Base-by-base conservation (phyloP, 2,329 filamentous ascomycete species). In the Immersiporthe knoxdaviesiana region DNA sequence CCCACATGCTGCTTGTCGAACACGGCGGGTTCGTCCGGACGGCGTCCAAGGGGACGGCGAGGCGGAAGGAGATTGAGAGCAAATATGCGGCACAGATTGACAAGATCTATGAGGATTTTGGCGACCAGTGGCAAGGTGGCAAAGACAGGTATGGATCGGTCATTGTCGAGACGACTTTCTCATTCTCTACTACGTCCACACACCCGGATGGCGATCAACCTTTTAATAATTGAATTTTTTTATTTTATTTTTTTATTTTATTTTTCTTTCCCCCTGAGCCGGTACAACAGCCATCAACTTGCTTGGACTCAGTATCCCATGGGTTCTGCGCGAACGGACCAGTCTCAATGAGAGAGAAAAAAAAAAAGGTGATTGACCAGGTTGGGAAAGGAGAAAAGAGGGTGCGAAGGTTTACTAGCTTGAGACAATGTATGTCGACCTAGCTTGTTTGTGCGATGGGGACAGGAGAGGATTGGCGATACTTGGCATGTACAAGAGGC, bases 41-140 rank as follows among this genome's bases (percentile, higher is more conserved):
- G 58, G 44, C 63, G n/a, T 63, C 69, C 14, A 65, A 65, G 37
- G 69, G 69, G 6, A 70, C 64, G 47, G 27, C 61, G 8, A 59
- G 60, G 11, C 69, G 69, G 10, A 70, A 54, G 39, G 64, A 65
- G 58, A 66, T 67, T 24, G 69, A 70, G 39, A 60, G 50, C 8
- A 70, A 60, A 12, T 65, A 65, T 11, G 39, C 63, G 8, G 58
- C 30, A 37, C 37, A 65, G 12, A 63, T 70, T 14, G 37, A 68
- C 16, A 41, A 50, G 16, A 60, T 66, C 14, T 70, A 66, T 63
- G n/a, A 50, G 16, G 30, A 50, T 2, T 65, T 63, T 30, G 62
- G 68, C 21, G 68, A 70, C 47, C 41, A 63, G 30, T 70, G 62
- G 66, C 66, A 64, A 50, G 66, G 68, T n/a, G 54, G 59, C 8